phyloP scores from a whole-genome alignment of 208 protist species.

The Leishmania major region DNA sequence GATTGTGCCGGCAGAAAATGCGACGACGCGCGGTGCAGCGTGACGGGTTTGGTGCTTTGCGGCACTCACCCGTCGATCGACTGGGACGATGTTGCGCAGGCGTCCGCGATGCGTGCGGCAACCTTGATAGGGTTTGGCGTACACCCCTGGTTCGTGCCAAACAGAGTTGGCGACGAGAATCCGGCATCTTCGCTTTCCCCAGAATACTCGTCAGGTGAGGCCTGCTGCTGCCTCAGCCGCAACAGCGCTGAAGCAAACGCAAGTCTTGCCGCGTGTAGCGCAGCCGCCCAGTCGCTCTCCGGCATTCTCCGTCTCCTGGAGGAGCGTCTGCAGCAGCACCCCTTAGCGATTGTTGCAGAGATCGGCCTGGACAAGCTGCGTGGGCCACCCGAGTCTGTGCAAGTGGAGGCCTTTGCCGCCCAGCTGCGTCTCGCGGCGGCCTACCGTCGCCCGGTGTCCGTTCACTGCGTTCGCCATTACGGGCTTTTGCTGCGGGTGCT shows the following conservation, averaged over 20 bases:
- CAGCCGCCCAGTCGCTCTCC: constrained; percentile 2
- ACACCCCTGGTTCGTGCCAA: constrained; percentile 79
- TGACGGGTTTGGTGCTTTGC: constrained; percentile 49
- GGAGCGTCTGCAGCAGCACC: constrained; percentile 34
- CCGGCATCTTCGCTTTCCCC: neutral
- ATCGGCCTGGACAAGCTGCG: constrained; percentile 87
- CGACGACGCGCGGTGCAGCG: neutral
- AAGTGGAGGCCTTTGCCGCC: constrained; percentile 46
- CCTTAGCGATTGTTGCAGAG: constrained; percentile 74
- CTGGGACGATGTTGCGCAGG: constrained; percentile 40
- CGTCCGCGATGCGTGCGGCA: neutral
- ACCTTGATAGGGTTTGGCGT: constrained; percentile 63
- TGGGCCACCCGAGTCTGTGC: constrained; percentile 43
- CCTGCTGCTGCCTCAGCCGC: neutral
- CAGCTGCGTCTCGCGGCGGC: constrained; percentile 69
- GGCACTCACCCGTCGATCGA: constrained; percentile 79
- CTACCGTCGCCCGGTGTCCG: constrained; percentile 61
- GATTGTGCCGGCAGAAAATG: neutral
- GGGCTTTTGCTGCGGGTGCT: constrained; percentile 62
- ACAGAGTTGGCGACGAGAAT: neutral
- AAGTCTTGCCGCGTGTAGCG: neutral
- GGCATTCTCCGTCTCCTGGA: constrained; percentile 50
- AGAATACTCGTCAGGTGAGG: neutral
- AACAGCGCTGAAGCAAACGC: neutral
- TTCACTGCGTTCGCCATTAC: constrained; percentile 86